phyloP scores from a whole-genome alignment of 441 rosid species.

The Brassica hybrid region DNA sequence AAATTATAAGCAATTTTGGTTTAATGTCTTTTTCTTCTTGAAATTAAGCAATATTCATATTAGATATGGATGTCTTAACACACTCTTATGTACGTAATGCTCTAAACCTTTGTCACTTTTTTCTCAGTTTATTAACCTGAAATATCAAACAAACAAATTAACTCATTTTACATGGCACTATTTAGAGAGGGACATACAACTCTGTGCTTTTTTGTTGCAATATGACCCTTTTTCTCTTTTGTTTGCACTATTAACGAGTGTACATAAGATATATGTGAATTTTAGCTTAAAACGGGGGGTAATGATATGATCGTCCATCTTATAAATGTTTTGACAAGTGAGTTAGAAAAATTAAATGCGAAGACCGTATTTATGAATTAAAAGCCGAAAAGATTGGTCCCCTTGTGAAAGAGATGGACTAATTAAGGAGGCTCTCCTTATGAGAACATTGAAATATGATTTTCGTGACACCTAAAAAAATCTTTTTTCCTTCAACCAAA shows the following conservation, averaged over 20 bases:
- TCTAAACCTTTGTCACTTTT: neutral
- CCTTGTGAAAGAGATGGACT: slow-evolving; percentile 37
- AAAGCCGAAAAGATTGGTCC: slow-evolving; percentile 39
- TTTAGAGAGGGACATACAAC: neutral
- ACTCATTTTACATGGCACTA: neutral
- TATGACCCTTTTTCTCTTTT: neutral
- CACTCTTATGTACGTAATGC: neutral
- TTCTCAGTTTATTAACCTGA: neutral
- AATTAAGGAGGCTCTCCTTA: slow-evolving; percentile 17
- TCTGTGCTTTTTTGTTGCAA: neutral
- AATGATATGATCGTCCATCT: slow-evolving; percentile 25
- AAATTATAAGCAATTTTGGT: slow-evolving; percentile 24
- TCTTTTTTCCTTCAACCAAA: slow-evolving; percentile 11
- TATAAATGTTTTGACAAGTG: slow-evolving; percentile 39
- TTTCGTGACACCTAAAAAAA: slow-evolving; percentile 27
- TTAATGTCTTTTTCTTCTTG: slow-evolving; percentile 36
- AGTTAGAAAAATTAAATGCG: slow-evolving; percentile 28
- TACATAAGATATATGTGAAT: neutral
- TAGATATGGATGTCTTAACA: neutral
- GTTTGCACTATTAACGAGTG: slow-evolving; percentile 1
- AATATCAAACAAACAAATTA: neutral
- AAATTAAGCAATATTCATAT: slow-evolving; percentile 18
- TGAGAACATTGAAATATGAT: slow-evolving; percentile 33
- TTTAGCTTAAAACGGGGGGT: slow-evolving; percentile 9
- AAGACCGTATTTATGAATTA: slow-evolving; percentile 28